Evolutionary conservation across 495 filamentous ascomycete species (phyloP).

Genomic region (Wilcoxina mikolae): DNA sequence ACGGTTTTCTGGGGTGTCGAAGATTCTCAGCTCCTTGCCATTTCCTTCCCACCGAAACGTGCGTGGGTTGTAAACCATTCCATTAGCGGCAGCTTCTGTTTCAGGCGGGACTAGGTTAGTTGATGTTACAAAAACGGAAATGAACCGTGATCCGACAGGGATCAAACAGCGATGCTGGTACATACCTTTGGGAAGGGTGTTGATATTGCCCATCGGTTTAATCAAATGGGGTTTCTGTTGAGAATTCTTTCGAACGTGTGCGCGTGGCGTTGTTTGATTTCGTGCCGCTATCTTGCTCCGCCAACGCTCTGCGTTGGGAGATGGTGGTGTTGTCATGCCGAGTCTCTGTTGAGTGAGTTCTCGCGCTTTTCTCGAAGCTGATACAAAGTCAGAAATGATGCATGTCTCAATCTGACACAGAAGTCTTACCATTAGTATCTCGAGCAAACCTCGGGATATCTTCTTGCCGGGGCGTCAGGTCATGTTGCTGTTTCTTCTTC

Average conservation of each 20-base stretch:
- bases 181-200: constrained; percentile 49
- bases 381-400: constrained; percentile 58
- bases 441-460: constrained; percentile 69
- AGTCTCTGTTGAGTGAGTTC: constrained; percentile 51
- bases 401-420: too few species aligned
- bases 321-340: constrained; percentile 33
- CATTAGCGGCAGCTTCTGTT: constrained; percentile 53
- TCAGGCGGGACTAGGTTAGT: constrained; percentile 21
- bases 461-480: background rate
- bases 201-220: constrained; percentile 48
- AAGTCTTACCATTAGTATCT: constrained; percentile 63
- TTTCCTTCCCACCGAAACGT: constrained; percentile 91
- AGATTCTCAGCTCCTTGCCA: constrained; percentile 63
- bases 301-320: constrained; percentile 57
- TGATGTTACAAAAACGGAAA: background rate
- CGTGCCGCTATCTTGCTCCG: constrained; percentile 55
- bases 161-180: background rate
- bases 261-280: constrained; percentile 14
- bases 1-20: constrained; percentile 42
- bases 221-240: constrained; percentile 56
- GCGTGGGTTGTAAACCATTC: constrained; percentile 84
- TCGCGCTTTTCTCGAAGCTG: constrained; percentile 76
- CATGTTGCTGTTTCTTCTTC: constrained; percentile 20
- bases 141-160: background rate
- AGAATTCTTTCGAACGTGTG: constrained; percentile 27